Evolutionary conservation across 768 basidiomycete species (phyloP).

Genomic region (Jaapia argillacea): DNA sequence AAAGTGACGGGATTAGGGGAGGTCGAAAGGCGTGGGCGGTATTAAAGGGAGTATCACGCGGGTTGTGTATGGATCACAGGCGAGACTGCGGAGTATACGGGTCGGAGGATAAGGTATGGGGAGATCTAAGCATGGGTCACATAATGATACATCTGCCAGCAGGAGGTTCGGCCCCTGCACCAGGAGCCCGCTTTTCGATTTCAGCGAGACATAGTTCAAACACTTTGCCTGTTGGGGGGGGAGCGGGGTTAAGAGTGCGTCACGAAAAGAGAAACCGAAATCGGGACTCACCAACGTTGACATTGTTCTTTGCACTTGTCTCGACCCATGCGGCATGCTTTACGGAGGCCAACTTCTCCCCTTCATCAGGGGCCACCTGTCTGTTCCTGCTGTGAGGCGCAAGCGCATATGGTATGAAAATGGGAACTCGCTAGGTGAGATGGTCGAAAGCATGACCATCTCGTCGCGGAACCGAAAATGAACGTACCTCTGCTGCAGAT

Average conservation of each 20-base stretch:
- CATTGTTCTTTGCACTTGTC: constrained; percentile 79
- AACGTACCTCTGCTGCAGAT: constrained; percentile 66
- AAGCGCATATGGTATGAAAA: background rate
- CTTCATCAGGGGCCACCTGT: constrained; percentile 69
- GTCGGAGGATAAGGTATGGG: too few relatives aligned
- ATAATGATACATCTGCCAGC: constrained; percentile 42
- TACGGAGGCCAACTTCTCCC: constrained; percentile 59
- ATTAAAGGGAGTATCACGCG: too few relatives aligned
- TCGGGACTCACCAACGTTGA: constrained; percentile 71
- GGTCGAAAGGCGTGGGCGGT: too few relatives aligned
- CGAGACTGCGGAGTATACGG: too few relatives aligned
- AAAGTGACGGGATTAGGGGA: too few relatives aligned
- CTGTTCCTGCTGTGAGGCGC: constrained; percentile 37
- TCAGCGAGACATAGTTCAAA: constrained; percentile 79
- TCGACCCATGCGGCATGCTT: constrained; percentile 78
- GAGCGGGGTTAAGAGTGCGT: background rate
- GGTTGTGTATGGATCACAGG: too few relatives aligned
- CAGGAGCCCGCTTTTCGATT: constrained; percentile 67
- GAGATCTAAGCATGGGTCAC: too few relatives aligned
- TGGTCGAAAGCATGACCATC: background rate
- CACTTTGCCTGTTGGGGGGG: constrained; percentile 47
- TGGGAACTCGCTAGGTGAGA: background rate
- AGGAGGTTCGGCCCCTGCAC: constrained; percentile 31
- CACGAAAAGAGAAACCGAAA: background rate
- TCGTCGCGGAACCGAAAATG: background rate